phyloP scores from a whole-genome alignment of 495 filamentous ascomycete species.

The Durotheca rogersii region DNA sequence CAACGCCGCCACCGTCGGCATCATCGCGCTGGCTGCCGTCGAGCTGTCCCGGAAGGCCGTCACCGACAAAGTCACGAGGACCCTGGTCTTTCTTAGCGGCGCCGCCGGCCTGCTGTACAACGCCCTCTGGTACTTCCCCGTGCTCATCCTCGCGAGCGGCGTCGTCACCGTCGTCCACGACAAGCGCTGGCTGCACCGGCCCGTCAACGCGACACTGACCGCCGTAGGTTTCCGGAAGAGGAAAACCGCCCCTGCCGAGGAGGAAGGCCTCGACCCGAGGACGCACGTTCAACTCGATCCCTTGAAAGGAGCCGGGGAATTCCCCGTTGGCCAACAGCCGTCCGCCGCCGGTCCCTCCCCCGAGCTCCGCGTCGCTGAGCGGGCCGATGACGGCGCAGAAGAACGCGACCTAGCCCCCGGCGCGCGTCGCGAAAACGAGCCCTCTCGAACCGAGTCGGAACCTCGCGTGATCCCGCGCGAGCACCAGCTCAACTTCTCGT shows the following conservation, averaged over 20 bases:
- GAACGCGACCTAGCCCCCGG: not conserved
- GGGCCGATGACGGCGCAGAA: not conserved
- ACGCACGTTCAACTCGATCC: too few species aligned
- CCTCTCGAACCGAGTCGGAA: conserved; percentile 16
- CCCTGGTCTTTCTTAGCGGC: conserved; percentile 69
- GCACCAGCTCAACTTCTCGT: conserved; percentile 43
- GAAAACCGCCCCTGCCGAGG: not conserved
- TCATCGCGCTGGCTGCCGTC: conserved; percentile 76
- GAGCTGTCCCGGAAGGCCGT: conserved; percentile 74
- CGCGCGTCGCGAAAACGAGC: not conserved
- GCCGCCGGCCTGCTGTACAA: conserved; percentile 73
- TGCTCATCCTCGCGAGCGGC: conserved; percentile 62
- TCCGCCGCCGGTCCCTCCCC: too few species aligned
- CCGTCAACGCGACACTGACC: conserved; percentile 12
- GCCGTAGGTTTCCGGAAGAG: not conserved
- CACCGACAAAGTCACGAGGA: conserved; percentile 66
- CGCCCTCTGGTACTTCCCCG: conserved; percentile 80
- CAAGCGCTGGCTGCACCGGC: conserved; percentile 49
- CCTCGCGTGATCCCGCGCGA: conserved; percentile 44
- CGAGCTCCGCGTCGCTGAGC: too few species aligned
- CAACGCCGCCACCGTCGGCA: conserved; percentile 76
- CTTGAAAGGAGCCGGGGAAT: too few species aligned
- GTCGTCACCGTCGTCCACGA: conserved; percentile 63
- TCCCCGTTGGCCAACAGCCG: too few species aligned
- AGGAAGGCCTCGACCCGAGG: conserved; percentile 1